A percentile compares a stretch with the other conserved stretches of the same genome.
Conservation (phyloP, 1,284 basidiomycete species). For the Pterula multifida region DNA sequence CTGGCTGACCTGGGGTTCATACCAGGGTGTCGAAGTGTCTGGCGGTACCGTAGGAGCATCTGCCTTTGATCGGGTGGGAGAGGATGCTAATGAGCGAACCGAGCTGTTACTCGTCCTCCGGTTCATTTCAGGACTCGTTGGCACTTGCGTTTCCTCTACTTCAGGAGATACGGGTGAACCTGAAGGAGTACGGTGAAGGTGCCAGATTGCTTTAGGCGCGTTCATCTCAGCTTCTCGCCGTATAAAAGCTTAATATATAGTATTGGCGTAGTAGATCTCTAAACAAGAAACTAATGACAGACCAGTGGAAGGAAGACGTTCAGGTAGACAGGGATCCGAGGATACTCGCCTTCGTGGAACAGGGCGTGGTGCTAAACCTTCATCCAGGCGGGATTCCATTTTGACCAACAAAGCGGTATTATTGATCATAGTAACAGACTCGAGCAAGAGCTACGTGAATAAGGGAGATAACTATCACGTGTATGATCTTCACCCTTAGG, state of each 20-base stretch:
- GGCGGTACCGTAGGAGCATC: slow-evolving; percentile 12
- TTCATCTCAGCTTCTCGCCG: slow-evolving; percentile 49
- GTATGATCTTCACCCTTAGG: too few species aligned
- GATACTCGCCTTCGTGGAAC: slow-evolving; percentile 21
- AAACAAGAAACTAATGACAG: slow-evolving; percentile 13
- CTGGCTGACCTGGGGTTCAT: slow-evolving; percentile 46
- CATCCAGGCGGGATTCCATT: slow-evolving; percentile 22
- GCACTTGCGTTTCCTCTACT: slow-evolving; percentile 8
- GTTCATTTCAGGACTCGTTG: slow-evolving; percentile 8
- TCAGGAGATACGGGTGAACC: slow-evolving; percentile 25
- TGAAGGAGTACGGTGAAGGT: slow-evolving; percentile 30
- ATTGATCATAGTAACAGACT: slow-evolving; percentile 40
- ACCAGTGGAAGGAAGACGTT: slow-evolving; percentile 57
- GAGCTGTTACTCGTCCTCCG: slow-evolving; percentile 13
- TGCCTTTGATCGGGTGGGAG: slow-evolving; percentile 10
- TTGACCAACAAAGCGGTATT: slow-evolving; percentile 35
- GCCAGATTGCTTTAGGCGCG: slow-evolving; percentile 40
- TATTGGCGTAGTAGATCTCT: slow-evolving; percentile 5
- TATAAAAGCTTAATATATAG: slow-evolving; percentile 40
- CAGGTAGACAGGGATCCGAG: slow-evolving; percentile 49
- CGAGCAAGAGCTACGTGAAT: too few species aligned
- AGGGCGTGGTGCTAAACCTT: slow-evolving; percentile 10
- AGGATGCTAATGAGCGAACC: slow-evolving; percentile 16
- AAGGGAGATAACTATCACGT: too few species aligned
- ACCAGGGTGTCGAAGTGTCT: slow-evolving; percentile 27